These are phyloP conservation scores for Xylariaceae sp. DNA, from an alignment of 2,329 filamentous ascomycete genomes.

Conservation along the genomic window DNA sequence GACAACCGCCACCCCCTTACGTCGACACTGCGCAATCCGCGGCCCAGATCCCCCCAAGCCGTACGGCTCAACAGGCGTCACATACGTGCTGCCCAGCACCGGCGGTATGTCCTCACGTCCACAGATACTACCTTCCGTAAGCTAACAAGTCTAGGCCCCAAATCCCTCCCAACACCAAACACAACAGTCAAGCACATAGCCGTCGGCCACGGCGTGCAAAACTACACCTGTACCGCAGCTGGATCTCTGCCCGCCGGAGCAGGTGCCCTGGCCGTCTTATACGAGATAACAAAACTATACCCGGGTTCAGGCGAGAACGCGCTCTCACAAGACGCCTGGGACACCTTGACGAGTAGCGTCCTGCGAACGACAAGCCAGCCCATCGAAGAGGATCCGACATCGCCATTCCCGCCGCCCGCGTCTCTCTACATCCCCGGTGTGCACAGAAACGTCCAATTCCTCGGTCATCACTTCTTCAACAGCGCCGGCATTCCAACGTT, in stretches of 20 bases:
- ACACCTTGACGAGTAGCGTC: conserved; percentile 36
- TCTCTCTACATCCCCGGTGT: conserved; percentile 36
- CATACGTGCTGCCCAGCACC: conserved; percentile 37
- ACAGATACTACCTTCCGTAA: too few species aligned
- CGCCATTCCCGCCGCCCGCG: conserved; percentile 37
- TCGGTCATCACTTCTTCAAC: conserved; percentile 67
- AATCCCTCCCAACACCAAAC: conserved; percentile 42
- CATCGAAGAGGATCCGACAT: conserved; percentile 33
- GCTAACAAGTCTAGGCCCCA: conserved; percentile 28
- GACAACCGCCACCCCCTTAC: conserved; percentile 27
- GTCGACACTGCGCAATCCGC: conserved; percentile 18
- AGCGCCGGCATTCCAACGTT: conserved; percentile 52
- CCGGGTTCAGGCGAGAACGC: conserved; percentile 38
- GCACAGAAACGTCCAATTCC: conserved; percentile 35
- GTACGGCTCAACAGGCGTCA: conserved; percentile 9
- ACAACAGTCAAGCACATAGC: conserved; percentile 49
- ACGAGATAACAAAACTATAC: conserved; percentile 51
- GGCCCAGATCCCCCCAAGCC: conserved; percentile 7
- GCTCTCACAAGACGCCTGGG: conserved; percentile 37
- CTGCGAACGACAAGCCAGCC: conserved; percentile 42
- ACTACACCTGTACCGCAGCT: conserved; percentile 55
- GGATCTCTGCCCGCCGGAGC: conserved; percentile 34
- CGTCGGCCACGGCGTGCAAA: conserved; percentile 61
- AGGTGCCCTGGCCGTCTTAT: conserved; percentile 56
- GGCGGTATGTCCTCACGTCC: conserved; percentile 28